Evolutionary conservation across 1,284 basidiomycete species (phyloP).

Genomic region (Cystobasidium sp.): DNA sequence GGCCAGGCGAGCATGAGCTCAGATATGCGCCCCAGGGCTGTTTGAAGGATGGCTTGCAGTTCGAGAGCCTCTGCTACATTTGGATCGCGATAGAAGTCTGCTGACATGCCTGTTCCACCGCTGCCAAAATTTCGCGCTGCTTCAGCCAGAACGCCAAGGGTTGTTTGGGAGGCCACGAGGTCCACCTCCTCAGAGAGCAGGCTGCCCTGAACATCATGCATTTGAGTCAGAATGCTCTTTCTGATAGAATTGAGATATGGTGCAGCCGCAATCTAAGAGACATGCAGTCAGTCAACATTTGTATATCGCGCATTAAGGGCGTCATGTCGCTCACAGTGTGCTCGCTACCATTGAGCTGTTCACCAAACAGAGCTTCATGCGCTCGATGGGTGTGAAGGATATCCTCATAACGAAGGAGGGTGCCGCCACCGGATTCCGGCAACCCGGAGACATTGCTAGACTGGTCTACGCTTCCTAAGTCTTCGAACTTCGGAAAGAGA

Average conservation of each 20-base stretch:
- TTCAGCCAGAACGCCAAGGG: constrained; percentile 7
- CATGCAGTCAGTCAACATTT: no score
- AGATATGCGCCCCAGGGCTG: constrained; percentile 65
- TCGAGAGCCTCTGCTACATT: constrained; percentile 73
- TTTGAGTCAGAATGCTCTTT: background rate
- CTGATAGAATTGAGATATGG: no score
- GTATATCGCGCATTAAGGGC: no score
- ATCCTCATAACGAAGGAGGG: background rate
- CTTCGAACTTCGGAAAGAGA: constrained; percentile 52
- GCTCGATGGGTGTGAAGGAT: background rate
- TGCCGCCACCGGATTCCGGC: constrained; percentile 67
- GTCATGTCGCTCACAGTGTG: no score
- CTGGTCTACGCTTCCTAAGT: constrained; percentile 65
- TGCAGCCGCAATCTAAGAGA: no score
- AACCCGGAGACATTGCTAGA: background rate
- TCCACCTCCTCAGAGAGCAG: constrained; percentile 1
- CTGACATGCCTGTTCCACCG: constrained; percentile 51
- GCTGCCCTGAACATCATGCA: background rate
- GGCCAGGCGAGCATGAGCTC: constrained; percentile 81
- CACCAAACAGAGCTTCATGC: no score
- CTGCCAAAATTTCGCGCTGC: background rate
- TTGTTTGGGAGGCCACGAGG: constrained; percentile 20
- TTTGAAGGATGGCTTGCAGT: constrained; percentile 63
- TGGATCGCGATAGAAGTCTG: constrained; percentile 79
- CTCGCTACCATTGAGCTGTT: no score